Evolutionary conservation across 495 filamentous ascomycete species (phyloP).

Genomic region (Terfezia claveryi): DNA sequence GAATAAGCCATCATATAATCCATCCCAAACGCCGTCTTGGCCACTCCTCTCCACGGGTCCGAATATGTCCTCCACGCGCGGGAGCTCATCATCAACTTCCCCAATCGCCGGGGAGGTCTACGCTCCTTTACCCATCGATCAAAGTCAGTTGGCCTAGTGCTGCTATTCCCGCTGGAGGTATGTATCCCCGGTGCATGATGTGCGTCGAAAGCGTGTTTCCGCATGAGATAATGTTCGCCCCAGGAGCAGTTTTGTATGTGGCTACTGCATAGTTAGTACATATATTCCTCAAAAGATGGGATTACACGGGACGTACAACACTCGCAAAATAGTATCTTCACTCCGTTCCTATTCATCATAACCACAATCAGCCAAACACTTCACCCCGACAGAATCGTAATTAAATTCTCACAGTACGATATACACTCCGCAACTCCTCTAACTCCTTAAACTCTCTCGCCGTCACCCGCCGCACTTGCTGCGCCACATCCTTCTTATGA

Average conservation of each 20-base stretch:
- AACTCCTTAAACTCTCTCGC: conserved; percentile 29
- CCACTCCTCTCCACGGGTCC: conserved; percentile 33
- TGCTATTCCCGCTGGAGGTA: conserved; percentile 14
- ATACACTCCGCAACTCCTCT: conserved; percentile 23
- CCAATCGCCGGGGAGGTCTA: conserved; percentile 25
- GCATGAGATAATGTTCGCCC: conserved; percentile 28
- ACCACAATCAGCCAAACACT: too few relatives aligned
- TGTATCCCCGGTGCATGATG: conserved; percentile 12
- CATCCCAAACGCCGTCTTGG: conserved; percentile 28
- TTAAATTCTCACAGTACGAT: conserved; percentile 12
- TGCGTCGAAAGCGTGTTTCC: conserved; percentile 34
- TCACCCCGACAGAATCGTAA: too few relatives aligned
- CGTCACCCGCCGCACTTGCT: conserved; percentile 23
- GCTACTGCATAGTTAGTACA: not conserved
- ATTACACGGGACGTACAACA: conserved; percentile 21
- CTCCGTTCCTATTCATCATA: conserved; percentile 3
- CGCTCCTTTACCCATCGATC: conserved; percentile 28
- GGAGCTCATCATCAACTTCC: conserved; percentile 28
- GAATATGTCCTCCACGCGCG: conserved; percentile 28
- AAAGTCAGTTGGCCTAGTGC: conserved; percentile 17
- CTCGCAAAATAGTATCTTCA: conserved; percentile 23
- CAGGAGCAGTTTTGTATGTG: conserved; percentile 34
- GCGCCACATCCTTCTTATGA: conserved; percentile 15
- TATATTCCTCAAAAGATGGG: not conserved
- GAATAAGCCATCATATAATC: conserved; percentile 30